phyloP scores from a whole-genome alignment of 208 protist genomes.

The Crithidia bombi region DNA sequence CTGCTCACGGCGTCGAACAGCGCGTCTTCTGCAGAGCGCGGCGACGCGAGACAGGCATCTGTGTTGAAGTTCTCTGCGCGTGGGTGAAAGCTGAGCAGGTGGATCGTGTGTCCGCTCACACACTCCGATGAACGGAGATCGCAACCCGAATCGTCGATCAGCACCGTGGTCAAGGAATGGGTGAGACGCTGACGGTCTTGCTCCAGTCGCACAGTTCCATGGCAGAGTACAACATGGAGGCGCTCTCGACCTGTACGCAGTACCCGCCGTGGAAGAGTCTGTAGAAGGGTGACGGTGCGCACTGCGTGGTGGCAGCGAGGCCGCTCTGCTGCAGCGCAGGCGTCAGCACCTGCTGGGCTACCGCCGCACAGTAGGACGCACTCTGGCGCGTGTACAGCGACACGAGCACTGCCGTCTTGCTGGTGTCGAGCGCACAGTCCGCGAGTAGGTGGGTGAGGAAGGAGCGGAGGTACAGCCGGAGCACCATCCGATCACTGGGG shows the following conservation, averaged over 20 bases:
- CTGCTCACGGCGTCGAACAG: neutral
- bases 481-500: constrained; percentile 22
- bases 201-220: constrained; percentile 18
- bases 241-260: neutral
- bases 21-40: neutral
- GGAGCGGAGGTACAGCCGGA: constrained; percentile 41
- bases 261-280: neutral
- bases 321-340: constrained; percentile 16
- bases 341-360: constrained; percentile 28
- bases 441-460: constrained; percentile 38
- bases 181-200: constrained; percentile 42
- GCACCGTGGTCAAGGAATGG: constrained; percentile 47
- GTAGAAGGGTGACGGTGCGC: constrained; percentile 14
- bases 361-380: constrained; percentile 38
- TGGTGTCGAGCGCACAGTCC: constrained; percentile 35
- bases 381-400: constrained; percentile 57
- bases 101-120: constrained; percentile 44
- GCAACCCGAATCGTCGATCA: constrained; percentile 52
- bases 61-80: neutral
- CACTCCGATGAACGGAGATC: constrained; percentile 51
- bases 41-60: constrained; percentile 15
- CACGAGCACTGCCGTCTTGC: constrained; percentile 25
- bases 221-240: too few species aligned
- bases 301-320: neutral
- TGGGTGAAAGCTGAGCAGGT: constrained; percentile 43